Evolutionary conservation across 1,139 yeast genomes (phyloP).

Genomic region (Lodderomyces pseudojiufengensis): DNA sequence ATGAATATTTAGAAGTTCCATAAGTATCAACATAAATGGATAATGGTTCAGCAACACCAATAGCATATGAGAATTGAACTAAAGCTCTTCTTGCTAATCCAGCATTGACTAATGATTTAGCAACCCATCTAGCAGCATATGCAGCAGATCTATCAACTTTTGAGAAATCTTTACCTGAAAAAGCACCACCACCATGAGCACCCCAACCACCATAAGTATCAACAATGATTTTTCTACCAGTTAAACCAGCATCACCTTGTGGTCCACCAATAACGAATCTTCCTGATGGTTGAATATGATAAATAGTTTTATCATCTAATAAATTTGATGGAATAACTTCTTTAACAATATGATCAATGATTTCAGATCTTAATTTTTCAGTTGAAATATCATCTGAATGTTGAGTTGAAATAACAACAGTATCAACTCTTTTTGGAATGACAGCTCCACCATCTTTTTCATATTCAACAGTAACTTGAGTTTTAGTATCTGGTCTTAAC

Average conservation of each 20-base stretch:
- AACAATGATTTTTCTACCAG: constrained; percentile 99
- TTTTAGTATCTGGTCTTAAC: constrained; percentile 99
- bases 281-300: constrained; percentile 99
- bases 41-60: constrained; percentile 99
- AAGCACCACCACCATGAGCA: constrained; percentile 99
- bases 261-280: constrained; percentile 99
- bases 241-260: constrained; percentile 99
- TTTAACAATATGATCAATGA: constrained; percentile 75
- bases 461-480: constrained; percentile 98
- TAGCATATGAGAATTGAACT: constrained; percentile 98
- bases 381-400: constrained; percentile 95
- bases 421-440: constrained; percentile 93
- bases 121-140: constrained; percentile 99
- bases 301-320: constrained; percentile 90
- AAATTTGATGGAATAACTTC: constrained; percentile 88
- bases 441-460: constrained; percentile 92
- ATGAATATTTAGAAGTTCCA: constrained; percentile 90
- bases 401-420: constrained; percentile 95
- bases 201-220: constrained; percentile 99
- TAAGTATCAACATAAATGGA: constrained; percentile 96
- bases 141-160: constrained; percentile 99
- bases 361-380: constrained; percentile 80
- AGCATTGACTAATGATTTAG: constrained; percentile 93
- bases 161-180: constrained; percentile 99
- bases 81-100: constrained; percentile 96